A percentile compares a stretch with the other conserved stretches of the same genome.
Conservation (phyloP, 371 early-diverging fungal species). For the Nematocida major region DNA sequence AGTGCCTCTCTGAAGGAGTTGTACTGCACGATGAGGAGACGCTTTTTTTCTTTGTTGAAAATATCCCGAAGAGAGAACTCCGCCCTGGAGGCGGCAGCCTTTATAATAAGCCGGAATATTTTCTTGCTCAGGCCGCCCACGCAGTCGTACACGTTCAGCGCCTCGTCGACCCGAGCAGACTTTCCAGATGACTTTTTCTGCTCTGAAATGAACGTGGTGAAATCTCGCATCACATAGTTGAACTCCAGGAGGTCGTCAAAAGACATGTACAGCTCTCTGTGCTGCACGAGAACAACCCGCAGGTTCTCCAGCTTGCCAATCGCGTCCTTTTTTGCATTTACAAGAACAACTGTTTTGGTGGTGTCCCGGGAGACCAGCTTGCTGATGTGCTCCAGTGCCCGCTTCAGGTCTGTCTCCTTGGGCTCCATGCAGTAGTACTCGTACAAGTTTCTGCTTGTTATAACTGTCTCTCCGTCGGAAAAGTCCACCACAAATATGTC, state of each 20-base stretch:
- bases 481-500: constrained; percentile 24
- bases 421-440: constrained; percentile 19
- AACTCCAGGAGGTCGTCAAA: constrained; percentile 28
- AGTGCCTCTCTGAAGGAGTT: constrained; percentile 42
- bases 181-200: background rate
- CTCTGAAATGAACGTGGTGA: constrained; percentile 40
- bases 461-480: background rate
- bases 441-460: constrained; percentile 22
- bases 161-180: constrained; percentile 2
- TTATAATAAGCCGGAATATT: constrained; percentile 12
- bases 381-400: background rate
- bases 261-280: constrained; percentile 41
- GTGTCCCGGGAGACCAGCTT: background rate
- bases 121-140: constrained; percentile 33
- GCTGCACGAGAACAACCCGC: constrained; percentile 21
- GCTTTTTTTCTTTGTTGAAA: constrained; percentile 47
- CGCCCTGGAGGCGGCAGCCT: constrained; percentile 11
- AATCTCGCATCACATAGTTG: constrained; percentile 32
- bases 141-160: constrained; percentile 46
- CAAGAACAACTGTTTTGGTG: constrained; percentile 13
- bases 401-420: constrained; percentile 28
- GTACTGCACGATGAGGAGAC: constrained; percentile 21
- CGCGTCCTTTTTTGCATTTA: constrained; percentile 23
- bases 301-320: constrained; percentile 2
- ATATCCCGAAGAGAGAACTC: constrained; percentile 46